A percentile compares a stretch with the other conserved stretches of the same genome.
These are phyloP conservation scores for Mycena chlorophos DNA, from an alignment of 768 basidiomycete genomes.

Conservation along the genomic window DNA sequence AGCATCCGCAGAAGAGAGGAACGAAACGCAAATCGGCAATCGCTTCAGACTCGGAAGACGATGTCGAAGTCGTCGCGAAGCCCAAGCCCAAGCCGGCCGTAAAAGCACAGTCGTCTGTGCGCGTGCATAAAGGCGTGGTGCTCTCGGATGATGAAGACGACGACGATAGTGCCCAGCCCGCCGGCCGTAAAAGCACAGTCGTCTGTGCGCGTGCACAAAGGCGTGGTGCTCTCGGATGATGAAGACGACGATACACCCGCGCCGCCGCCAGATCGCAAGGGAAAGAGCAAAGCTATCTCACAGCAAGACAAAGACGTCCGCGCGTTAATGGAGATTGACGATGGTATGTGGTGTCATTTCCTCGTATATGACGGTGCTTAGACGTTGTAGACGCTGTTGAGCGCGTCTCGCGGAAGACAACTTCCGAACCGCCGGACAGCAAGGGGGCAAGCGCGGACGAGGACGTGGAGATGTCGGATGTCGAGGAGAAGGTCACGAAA, in stretches of 20 bases:
- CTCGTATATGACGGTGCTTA: not conserved
- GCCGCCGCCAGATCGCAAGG: slow-evolving; percentile 33
- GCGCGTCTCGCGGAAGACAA: slow-evolving; percentile 26
- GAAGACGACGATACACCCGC: slow-evolving; percentile 59
- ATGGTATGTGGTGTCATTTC: slow-evolving; percentile 43
- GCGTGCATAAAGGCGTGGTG: slow-evolving; percentile 49
- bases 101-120: slow-evolving; percentile 22
- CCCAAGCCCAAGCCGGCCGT: not conserved
- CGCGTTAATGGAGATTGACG: slow-evolving; percentile 79
- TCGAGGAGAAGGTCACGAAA: slow-evolving; percentile 28
- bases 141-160: slow-evolving; percentile 68
- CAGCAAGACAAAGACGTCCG: slow-evolving; percentile 49
- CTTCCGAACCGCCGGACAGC: slow-evolving; percentile 14
- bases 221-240: slow-evolving; percentile 59
- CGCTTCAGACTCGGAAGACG: slow-evolving; percentile 35
- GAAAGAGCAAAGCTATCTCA: slow-evolving; percentile 32
- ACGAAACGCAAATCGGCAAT: slow-evolving; percentile 47
- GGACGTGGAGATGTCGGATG: slow-evolving; percentile 40
- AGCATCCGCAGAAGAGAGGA: slow-evolving; percentile 23
- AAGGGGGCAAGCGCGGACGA: slow-evolving; percentile 17
- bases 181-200: not conserved
- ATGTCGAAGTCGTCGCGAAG: slow-evolving; percentile 9
- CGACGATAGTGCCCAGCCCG: no score
- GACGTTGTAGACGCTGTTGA: slow-evolving; percentile 33
- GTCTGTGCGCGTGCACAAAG: slow-evolving; percentile 44